phyloP scores from a whole-genome alignment of 352 stramenopile genomes.

The Pythium rhizo-oryzae region DNA sequence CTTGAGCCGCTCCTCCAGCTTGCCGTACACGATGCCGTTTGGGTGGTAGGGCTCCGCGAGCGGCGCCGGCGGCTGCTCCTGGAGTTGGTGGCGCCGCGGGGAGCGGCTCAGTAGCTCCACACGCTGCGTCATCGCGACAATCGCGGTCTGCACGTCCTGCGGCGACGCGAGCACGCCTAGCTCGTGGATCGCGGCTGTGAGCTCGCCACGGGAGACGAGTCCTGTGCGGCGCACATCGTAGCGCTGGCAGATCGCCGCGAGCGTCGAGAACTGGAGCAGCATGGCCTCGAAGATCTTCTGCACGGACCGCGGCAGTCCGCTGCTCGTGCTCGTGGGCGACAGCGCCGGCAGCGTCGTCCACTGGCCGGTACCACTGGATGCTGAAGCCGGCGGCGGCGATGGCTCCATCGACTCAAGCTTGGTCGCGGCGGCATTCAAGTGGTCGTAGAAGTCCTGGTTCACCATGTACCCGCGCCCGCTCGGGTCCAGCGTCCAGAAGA shows the following conservation, averaged over 20 bases:
- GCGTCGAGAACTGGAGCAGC: conserved; percentile 43
- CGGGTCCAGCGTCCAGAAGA: conserved; percentile 80
- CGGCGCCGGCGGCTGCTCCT: background rate
- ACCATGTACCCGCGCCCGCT: conserved; percentile 61
- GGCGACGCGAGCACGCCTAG: conserved; percentile 61
- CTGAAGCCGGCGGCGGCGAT: background rate
- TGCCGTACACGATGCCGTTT: conserved; percentile 49
- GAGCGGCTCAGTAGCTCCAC: conserved; percentile 18
- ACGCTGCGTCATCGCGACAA: conserved; percentile 45
- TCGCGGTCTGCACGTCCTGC: conserved; percentile 55
- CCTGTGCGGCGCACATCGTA: conserved; percentile 48
- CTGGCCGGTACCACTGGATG: background rate
- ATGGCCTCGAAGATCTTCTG: conserved; percentile 79
- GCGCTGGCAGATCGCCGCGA: conserved; percentile 54
- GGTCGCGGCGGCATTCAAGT: conserved; percentile 40
- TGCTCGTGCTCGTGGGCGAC: conserved; percentile 8
- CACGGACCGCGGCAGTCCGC: conserved; percentile 41
- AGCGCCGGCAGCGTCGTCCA: conserved; percentile 40
- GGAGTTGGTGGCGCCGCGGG: background rate
- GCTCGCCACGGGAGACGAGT: conserved; percentile 41
- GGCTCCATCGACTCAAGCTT: conserved; percentile 2
- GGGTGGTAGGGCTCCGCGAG: conserved; percentile 19
- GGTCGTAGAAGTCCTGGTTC: conserved; percentile 64
- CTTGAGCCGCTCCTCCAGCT: conserved; percentile 45
- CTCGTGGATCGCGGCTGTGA: conserved; percentile 61